Evolutionary conservation across 805 yeast genomes (phyloP).

Genomic region (Pichia nanzhaoensis): DNA sequence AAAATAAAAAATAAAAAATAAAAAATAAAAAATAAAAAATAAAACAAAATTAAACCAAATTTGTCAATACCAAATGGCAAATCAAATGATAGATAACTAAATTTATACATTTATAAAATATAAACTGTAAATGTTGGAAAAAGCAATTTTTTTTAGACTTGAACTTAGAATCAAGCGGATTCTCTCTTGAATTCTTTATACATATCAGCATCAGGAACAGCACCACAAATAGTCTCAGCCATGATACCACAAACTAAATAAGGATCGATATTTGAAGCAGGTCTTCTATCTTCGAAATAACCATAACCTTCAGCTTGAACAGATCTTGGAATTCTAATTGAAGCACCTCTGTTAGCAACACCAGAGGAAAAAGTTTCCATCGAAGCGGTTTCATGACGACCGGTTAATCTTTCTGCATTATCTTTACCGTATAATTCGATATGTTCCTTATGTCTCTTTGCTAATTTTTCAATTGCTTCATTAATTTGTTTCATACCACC

Average conservation of each 20-base stretch:
- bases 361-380: conserved; percentile 88
- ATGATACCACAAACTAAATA: conserved; percentile 97
- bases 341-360: conserved; percentile 99
- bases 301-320: conserved; percentile 98
- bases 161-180: conserved; percentile 26
- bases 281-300: conserved; percentile 99
- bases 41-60: no score
- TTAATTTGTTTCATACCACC: conserved; percentile 97
- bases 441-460: conserved; percentile 96
- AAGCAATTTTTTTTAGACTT: background rate
- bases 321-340: conserved; percentile 97
- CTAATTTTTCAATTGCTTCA: conserved; percentile 84
- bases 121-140: no score
- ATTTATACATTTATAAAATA: no score
- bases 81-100: no score
- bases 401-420: conserved; percentile 92
- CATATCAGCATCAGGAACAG: conserved; percentile 94
- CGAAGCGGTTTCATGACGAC: conserved; percentile 97
- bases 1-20: no score
- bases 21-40: no score
- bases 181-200: conserved; percentile 82
- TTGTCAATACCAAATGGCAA: no score
- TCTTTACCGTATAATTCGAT: conserved; percentile 92
- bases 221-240: conserved; percentile 94
- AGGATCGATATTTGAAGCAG: conserved; percentile 99